Percentiles rank a stretch among this genome's conserved stretches.
Conservation (phyloP, 129 eudicot species). For the Deinandra increscens region DNA sequence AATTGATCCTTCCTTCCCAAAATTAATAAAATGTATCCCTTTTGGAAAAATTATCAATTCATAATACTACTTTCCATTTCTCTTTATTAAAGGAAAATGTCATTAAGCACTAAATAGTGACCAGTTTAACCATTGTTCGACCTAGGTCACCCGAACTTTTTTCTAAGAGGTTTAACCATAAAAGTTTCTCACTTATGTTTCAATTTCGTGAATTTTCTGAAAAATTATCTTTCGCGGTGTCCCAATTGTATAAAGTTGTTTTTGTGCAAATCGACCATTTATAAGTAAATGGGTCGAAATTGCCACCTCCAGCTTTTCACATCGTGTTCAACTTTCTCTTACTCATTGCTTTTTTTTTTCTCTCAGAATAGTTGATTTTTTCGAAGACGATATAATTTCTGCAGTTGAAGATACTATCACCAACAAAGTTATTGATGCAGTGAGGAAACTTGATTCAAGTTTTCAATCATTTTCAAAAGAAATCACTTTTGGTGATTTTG, state of each 20-base stretch:
- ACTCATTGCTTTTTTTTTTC: constrained; percentile 26
- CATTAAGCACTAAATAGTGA: background rate
- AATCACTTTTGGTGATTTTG: constrained; percentile 49
- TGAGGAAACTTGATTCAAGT: constrained; percentile 49
- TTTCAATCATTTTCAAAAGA: constrained; percentile 76
- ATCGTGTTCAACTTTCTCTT: constrained; percentile 7
- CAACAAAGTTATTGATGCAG: constrained; percentile 52
- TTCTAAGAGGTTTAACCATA: background rate
- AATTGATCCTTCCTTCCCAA: background rate
- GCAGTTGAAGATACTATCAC: constrained; percentile 81
- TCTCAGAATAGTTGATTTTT: constrained; percentile 71
- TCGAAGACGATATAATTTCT: constrained; percentile 52
- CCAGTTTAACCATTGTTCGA: background rate
- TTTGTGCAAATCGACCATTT: background rate
- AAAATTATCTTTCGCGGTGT: background rate
- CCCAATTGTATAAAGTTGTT: background rate
- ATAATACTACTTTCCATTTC: background rate
- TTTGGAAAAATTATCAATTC: background rate
- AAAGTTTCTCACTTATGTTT: too few species aligned
- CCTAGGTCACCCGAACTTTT: background rate
- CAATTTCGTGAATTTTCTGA: background rate
- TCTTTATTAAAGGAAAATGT: background rate
- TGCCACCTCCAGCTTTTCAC: background rate
- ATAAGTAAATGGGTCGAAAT: background rate
- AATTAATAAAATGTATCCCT: background rate